Evolutionary conservation across 495 filamentous ascomycete species (phyloP).

Genomic region (Tuber melanosporum): DNA sequence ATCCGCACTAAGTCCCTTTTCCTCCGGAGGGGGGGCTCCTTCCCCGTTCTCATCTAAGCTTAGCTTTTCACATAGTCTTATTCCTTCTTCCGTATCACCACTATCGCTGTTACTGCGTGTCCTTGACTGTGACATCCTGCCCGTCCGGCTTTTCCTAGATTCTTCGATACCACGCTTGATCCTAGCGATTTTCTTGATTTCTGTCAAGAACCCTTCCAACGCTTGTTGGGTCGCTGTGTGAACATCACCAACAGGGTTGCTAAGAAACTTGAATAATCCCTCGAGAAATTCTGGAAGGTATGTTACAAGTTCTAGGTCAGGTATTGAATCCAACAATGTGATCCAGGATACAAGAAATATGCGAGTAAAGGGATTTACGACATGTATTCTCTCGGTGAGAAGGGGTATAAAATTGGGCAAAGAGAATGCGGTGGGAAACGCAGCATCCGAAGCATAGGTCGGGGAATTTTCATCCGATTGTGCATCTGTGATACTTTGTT

Average conservation of each 20-base stretch:
- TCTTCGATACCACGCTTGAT: constrained; percentile 90
- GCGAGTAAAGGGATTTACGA: constrained; percentile 87
- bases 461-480: constrained; percentile 50
- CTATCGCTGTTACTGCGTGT: constrained; percentile 54
- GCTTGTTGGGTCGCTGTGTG: constrained; percentile 83
- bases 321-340: constrained; percentile 88
- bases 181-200: constrained; percentile 89
- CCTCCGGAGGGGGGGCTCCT: constrained; percentile 53
- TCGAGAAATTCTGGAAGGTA: constrained; percentile 87
- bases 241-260: constrained; percentile 85
- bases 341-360: constrained; percentile 97
- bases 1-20: constrained; percentile 63
- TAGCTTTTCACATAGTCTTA: constrained; percentile 44
- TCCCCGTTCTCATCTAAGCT: constrained; percentile 54
- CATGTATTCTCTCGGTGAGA: constrained; percentile 84
- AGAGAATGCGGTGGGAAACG: constrained; percentile 83
- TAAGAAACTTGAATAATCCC: constrained; percentile 85
- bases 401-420: constrained; percentile 86
- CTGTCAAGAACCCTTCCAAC: constrained; percentile 83
- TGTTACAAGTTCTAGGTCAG: constrained; percentile 88
- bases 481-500: constrained; percentile 46
- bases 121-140: constrained; percentile 43
- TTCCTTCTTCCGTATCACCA: constrained; percentile 48
- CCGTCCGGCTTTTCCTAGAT: constrained; percentile 54
- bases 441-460: constrained; percentile 48